Conservation (phyloP, 495 filamentous ascomycete species). For the Rusavskia elegans region DNA sequence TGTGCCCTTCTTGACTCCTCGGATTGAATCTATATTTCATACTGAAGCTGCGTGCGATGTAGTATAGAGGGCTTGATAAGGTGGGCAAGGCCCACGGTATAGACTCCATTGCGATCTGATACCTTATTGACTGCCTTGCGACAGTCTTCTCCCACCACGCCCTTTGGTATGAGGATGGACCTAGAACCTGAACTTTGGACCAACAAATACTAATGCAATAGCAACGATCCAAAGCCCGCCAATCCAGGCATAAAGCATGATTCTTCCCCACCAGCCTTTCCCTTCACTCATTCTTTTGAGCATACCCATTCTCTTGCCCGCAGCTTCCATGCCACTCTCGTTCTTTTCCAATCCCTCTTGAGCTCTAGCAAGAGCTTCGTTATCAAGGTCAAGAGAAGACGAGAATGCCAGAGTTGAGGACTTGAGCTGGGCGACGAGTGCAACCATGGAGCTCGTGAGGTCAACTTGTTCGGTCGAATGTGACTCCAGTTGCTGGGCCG, state of each 20-base stretch:
- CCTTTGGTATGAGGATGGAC: too few relatives aligned
- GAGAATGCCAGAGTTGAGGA: slow-evolving; percentile 54
- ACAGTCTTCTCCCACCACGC: too few relatives aligned
- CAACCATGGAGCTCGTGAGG: slow-evolving; percentile 65
- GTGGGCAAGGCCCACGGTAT: too few relatives aligned
- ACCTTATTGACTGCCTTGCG: too few relatives aligned
- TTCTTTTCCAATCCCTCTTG: slow-evolving; percentile 62
- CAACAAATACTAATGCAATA: slow-evolving; percentile 58
- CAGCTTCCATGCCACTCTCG: slow-evolving; percentile 53
- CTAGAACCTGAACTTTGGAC: slow-evolving; percentile 74
- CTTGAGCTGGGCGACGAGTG: slow-evolving; percentile 67
- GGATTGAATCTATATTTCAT: too few relatives aligned
- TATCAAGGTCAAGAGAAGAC: slow-evolving; percentile 53
- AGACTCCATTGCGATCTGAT: too few relatives aligned
- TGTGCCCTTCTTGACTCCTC: too few relatives aligned
- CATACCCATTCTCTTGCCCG: slow-evolving; percentile 56
- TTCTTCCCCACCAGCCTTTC: slow-evolving; percentile 70
- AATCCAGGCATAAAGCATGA: slow-evolving; percentile 74
- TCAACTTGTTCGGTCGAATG: slow-evolving; percentile 69
- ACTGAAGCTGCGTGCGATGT: too few relatives aligned
- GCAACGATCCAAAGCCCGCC: slow-evolving; percentile 60
- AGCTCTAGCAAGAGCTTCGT: slow-evolving; percentile 49
- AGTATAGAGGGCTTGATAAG: too few relatives aligned
- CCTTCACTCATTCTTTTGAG: slow-evolving; percentile 66
- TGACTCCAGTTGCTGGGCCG: slow-evolving; percentile 41